These are phyloP conservation scores for Nymphaea thermarum DNA, from an alignment of 164 flowering plant species.

Conservation along the genomic window DNA sequence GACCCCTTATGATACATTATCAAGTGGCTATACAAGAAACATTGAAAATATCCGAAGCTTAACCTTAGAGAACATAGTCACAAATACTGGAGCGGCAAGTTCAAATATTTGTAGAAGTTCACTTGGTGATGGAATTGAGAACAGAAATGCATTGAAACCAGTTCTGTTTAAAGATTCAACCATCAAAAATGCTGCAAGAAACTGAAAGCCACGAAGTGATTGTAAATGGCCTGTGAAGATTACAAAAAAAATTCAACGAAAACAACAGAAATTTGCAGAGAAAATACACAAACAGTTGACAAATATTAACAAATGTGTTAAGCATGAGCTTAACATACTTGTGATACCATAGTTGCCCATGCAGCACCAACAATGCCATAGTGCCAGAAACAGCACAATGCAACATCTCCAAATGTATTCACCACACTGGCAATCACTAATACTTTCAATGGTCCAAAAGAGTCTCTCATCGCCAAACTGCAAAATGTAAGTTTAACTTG, in stretches of 20 bases:
- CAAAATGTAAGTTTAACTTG: neutral
- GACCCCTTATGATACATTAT: neutral
- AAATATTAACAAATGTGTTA: neutral
- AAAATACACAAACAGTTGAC: neutral
- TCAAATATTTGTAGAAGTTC: constrained; percentile 57
- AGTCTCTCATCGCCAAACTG: constrained; percentile 98
- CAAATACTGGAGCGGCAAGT: constrained; percentile 90
- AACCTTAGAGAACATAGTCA: constrained; percentile 91
- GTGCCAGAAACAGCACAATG: constrained; percentile 59
- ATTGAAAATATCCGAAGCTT: neutral
- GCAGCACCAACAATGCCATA: constrained; percentile 99
- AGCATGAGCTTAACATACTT: constrained; percentile 32
- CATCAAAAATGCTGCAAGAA: constrained; percentile 91
- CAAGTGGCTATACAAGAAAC: too few relatives aligned
- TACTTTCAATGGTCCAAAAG: constrained; percentile 97
- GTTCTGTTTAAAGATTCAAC: constrained; percentile 51
- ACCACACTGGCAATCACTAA: constrained; percentile 65
- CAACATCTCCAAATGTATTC: constrained; percentile 68
- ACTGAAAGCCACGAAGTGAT: constrained; percentile 26
- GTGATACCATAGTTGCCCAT: constrained; percentile 97
- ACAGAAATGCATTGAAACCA: constrained; percentile 63
- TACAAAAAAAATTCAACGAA: neutral
- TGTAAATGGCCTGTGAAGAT: neutral
- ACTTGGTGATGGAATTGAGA: constrained; percentile 50
- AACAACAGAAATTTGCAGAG: constrained; percentile 1